Evolutionary conservation across 2,329 filamentous ascomycete genomes (phyloP).

Genomic region (Paecilomyces dactylethromorphus): DNA sequence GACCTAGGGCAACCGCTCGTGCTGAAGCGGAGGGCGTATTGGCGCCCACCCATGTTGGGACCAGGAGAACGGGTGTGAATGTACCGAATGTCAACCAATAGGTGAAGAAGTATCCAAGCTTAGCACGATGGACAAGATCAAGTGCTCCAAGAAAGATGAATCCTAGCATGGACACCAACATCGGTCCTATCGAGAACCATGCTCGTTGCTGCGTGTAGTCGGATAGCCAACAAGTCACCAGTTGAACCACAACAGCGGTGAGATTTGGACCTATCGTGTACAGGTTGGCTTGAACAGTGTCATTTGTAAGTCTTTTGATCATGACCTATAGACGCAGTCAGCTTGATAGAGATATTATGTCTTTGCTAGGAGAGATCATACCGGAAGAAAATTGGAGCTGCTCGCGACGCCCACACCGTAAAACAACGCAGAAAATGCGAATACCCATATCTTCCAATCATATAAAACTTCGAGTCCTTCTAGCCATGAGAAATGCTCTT

Average conservation of each 20-base stretch:
- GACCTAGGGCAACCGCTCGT: slow-evolving; percentile 4
- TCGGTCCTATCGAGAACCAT: slow-evolving; percentile 3
- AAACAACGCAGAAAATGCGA: background rate
- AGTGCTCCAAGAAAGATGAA: too few relatives aligned
- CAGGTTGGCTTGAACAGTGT: too few relatives aligned
- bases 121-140: too few relatives aligned
- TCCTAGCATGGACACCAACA: background rate
- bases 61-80: slow-evolving; percentile 3
- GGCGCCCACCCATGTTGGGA: slow-evolving; percentile 4
- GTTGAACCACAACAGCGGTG: too few relatives aligned
- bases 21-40: slow-evolving; percentile 2
- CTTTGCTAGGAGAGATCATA: too few relatives aligned
- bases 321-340: too few relatives aligned
- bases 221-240: background rate
- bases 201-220: slow-evolving; percentile 1
- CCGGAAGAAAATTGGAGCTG: too few relatives aligned
- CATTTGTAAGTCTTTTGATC: too few relatives aligned
- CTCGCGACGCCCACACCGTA: background rate
- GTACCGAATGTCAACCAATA: slow-evolving; percentile 5
- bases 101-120: slow-evolving; percentile 4
- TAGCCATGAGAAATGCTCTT: background rate
- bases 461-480: background rate
- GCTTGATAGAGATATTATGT: too few relatives aligned
- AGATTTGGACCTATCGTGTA: too few relatives aligned
- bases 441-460: background rate